Evolutionary conservation across 106 monocot genomes (phyloP), one percentile per base, ranked within the genome.

Genomic region (Alisma plantagoaquatica): DNA sequence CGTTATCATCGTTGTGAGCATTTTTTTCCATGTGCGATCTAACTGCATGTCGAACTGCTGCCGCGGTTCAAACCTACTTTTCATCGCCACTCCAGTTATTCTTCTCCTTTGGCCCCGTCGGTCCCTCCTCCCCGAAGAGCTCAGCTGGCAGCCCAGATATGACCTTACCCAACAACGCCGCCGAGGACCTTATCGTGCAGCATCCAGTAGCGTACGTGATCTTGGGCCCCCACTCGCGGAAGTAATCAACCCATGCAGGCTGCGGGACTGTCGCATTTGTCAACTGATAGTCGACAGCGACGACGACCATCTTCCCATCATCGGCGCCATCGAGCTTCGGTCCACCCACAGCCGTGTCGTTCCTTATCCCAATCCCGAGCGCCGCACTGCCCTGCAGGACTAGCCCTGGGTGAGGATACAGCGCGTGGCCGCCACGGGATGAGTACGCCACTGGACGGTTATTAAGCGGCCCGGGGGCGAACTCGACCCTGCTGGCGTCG

Each of bases 181-280:
- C 66, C 57, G n/a, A n/a, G n/a, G n/a, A 80, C 5, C 63, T 57
- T 60, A 65, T 54, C 56, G 3, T 82, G 92, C 62, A 93, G 46
- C 0, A 71, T 12, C 53, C 77, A 11, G 66, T 62, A 30, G 71
- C 53, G 31, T 83, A 93, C 3, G 32, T 66, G 10, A 76, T 44
- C 66, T 69, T 87, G 26, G 92, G 87, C 10, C 92, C 92, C 87
- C 92, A 93, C 44, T 62, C 70, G 41, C 87, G 66, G 33, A 27
- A 23, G 31, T 77, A 87, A 12, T 72, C 57, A 65, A 93, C 31
- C 92, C 92, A 93, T 29, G 80, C 46, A 52, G 87, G 79, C 69
- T 71, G 70, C 19, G 2, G 53, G 27, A 74, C 56, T 52, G 31
- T 23, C 28, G 29, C 32, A 11, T 26, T 75, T n/a, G n/a, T n/a